These are phyloP conservation scores for Casuarina equisetifolia DNA, from an alignment of 306 rosid species.

Conservation along the genomic window DNA sequence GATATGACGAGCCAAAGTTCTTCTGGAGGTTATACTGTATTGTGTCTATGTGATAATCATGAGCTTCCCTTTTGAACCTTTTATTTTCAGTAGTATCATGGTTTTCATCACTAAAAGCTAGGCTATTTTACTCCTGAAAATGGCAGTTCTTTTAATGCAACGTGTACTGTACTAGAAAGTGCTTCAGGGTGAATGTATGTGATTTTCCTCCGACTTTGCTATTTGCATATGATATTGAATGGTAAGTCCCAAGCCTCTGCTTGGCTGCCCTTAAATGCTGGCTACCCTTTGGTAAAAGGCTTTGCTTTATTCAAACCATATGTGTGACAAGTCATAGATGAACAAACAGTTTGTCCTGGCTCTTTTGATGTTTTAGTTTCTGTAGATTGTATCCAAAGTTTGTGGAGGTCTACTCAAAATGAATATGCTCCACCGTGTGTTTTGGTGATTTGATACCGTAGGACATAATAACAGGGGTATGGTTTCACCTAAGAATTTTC, in stretches of 20 bases:
- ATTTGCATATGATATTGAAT: background rate
- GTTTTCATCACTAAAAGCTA: background rate
- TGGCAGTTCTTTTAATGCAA: background rate
- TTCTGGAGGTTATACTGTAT: background rate
- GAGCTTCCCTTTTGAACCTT: slow-evolving; percentile 1
- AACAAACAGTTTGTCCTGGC: background rate
- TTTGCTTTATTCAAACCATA: background rate
- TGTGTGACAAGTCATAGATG: background rate
- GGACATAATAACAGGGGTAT: too few relatives aligned
- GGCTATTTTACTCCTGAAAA: background rate
- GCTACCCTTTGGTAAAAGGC: background rate
- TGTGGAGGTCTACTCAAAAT: background rate
- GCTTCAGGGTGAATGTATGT: background rate
- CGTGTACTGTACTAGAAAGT: background rate
- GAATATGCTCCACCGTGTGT: too few relatives aligned
- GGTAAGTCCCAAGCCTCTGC: background rate
- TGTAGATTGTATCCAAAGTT: background rate
- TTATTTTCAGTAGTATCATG: background rate
- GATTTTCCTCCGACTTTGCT: background rate
- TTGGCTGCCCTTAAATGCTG: background rate
- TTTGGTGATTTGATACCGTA: too few relatives aligned
- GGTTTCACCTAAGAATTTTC: too few relatives aligned
- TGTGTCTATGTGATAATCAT: background rate
- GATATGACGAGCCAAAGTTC: background rate
- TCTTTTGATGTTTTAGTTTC: background rate